Percentiles rank a stretch among this genome's conserved stretches.
These are phyloP conservation scores for Leavenworthia alabamica DNA, from an alignment of 345 rosid species.

Conservation along the genomic window DNA sequence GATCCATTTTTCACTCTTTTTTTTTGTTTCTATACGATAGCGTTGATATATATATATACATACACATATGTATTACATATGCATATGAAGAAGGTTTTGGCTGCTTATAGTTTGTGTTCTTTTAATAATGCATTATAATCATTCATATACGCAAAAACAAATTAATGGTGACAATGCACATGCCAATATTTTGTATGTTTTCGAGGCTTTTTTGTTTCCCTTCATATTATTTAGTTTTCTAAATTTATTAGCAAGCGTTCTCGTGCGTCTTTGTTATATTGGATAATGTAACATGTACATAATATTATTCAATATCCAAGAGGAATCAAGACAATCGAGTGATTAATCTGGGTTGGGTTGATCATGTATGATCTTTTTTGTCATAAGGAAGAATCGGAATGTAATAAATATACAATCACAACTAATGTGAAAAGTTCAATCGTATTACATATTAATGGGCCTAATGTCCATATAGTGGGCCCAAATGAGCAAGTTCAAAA, in stretches of 20 bases:
- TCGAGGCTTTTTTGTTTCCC: background rate
- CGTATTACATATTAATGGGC: no score
- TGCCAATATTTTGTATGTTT: constrained; percentile 11
- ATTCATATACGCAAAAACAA: constrained; percentile 7
- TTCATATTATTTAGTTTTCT: background rate
- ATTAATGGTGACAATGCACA: constrained; percentile 12
- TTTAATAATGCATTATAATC: background rate
- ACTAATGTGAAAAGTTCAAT: no score
- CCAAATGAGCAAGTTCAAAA: background rate
- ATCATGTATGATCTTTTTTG: background rate
- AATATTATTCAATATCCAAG: background rate
- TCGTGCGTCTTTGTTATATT: background rate
- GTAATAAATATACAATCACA: background rate
- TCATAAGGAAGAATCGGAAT: background rate
- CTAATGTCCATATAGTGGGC: no score
- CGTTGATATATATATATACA: background rate
- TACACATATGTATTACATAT: background rate
- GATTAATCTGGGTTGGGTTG: background rate
- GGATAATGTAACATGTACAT: background rate
- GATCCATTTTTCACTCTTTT: background rate
- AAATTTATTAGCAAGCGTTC: background rate
- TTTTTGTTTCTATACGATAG: background rate
- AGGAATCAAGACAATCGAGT: constrained; percentile 1
- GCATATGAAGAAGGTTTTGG: background rate
- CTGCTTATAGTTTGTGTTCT: constrained; percentile 10